Base-by-base conservation (phyloP, 768 basidiomycete genomes). In the Mycena sanguinolenta region DNA sequence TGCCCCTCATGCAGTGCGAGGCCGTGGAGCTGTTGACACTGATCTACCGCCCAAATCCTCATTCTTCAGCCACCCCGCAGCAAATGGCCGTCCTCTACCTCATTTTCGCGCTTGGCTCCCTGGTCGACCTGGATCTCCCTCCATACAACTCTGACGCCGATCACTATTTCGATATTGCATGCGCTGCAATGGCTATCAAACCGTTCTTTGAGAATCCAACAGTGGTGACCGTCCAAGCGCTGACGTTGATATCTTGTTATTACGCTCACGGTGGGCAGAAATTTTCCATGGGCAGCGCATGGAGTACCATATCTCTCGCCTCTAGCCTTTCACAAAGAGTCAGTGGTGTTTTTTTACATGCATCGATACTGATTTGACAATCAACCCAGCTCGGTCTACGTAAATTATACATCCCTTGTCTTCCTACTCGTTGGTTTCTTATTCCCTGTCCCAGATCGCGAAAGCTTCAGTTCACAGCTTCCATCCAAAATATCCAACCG, bases 1-100 rank as follows among this genome's bases (percentile, higher is more conserved):
- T 82, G 66, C 85, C 85, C 2, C 79, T 88, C 62, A 77, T 75
- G 61, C 83, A 86, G 8, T 82, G 82, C 63, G 86, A 88, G 63
- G 81, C 87, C 53, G 78, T 86, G 7, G 81, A 88, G 46, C 85
- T 72, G 28, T 16, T 65, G 21, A 59, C 65, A 1, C 42, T 52
- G 10, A 39, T 73, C 17, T 73, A 73, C 39, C 60, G 10, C 59
- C 59, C 25, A 17, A 16, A 17, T 57, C 28, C n/a, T 14, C 50
- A 60, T 14, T 9, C 32, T 28, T 27, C 49, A 3, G 39, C 59
- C 13, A 69, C 58, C 23, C 23, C 70, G 12, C 75, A 75, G 30
- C 67, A 77, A 50, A 50, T 77, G 55, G 73, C 75, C 4, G 61
- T 77, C 16, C 46, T 76, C 1, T 74, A 72, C 55, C 65, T 76